Base-by-base conservation (phyloP, 169 alveolate genomes). In the Sarcocystis neurona region DNA sequence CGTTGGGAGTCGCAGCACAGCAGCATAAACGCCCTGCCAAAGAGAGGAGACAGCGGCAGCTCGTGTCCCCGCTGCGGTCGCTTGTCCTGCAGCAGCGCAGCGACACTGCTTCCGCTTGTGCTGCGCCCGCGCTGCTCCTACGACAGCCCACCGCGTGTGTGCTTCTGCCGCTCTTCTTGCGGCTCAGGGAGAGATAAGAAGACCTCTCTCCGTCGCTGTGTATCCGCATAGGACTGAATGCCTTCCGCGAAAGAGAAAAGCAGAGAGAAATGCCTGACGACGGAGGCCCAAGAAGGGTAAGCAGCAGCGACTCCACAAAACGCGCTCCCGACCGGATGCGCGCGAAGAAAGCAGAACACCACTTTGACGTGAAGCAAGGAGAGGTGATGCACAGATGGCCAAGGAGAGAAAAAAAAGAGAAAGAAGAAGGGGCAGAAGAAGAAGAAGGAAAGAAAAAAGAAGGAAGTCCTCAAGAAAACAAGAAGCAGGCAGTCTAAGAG, bases 11-110 rank as follows among this genome's bases (percentile, higher is more conserved):
- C 56, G 58, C 88, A 0, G 60, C 78, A 34, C 78, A 46, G 56
- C 88, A 56, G 78, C 39, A 77, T 77, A 80, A 77, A 53, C 50
- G 78, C 88, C 37, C 78, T 58, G 58, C 78, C 77, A 77, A 60
- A 58, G 44, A 80, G 77, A 12, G 88, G 37, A 1, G 77, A 32
- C 41, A 77, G 88, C 46, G 50, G 88, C 88, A 39, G 88, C 88
- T 37, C 88, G 1, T 77, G 88, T 4, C 78, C 88, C 56, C 88
- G 34, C 37, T 56, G 78, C 78, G 50, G 88, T 8, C 39, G 39
- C 23, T 56, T 41, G 43, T 44, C 43, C 75, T 56, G 88, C 88
- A 39, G 63, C 50, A 80, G 58, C 23, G 39, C 88, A 34, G 44
- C 58, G n/a, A 74, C 88, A 15, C 77, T n/a, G n/a, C n/a, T n/a